Evolutionary conservation across 73 alveolate genomes (phyloP), one percentile per base, ranked within the genome.

Genomic region (Tetrahymena elliotti): DNA sequence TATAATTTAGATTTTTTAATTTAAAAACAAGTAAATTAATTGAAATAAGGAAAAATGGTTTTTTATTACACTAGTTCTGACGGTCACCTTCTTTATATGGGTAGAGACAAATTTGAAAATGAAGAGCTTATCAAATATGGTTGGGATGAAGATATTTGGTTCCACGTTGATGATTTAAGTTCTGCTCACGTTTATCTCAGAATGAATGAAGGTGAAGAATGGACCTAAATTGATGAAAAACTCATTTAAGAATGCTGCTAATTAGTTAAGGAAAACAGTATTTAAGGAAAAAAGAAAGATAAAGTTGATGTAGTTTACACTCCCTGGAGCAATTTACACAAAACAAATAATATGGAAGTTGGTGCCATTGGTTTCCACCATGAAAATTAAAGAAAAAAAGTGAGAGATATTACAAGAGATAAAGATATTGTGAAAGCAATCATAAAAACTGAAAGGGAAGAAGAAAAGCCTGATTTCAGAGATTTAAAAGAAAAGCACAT

Each of bases 31-130:
- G 20, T 18, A 47, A 8, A 5, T 18, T 18, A 47, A 18, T 47
- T 47, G 82, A 47, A 47, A 47, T 10, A 47, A 47, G 82, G 82
- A 27, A 47, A 93, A 53, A 93, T 93, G 93, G 84, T 93, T 35
- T 52, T 41, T 27, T 47, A n/a, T 11, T 94, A 27, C 52, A 53
- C 94, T 18, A 53, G 93, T 7, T 53, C 68, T 24, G 84, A 38
- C 37, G 94, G 92, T 27, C 93, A 94, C 38, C 35, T 83, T 35
- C 83, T 98, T 27, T 99, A 99, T 97, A 97, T 99, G 99, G 99
- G 99, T 33, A 97, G 96, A 96, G 99, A 99, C 97, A 99, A 99
- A 96, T 98, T 93, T 96, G 99, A 99, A 97, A 99, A 99, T 94
- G 99, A 99, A 96, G 99, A 98, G 93, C 96, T 99, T 93, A 96